Percentiles rank a stretch among this genome's conserved stretches.
These are phyloP conservation scores for Staphylotrichum longicolle DNA, from an alignment of 495 filamentous ascomycete species.

Conservation along the genomic window DNA sequence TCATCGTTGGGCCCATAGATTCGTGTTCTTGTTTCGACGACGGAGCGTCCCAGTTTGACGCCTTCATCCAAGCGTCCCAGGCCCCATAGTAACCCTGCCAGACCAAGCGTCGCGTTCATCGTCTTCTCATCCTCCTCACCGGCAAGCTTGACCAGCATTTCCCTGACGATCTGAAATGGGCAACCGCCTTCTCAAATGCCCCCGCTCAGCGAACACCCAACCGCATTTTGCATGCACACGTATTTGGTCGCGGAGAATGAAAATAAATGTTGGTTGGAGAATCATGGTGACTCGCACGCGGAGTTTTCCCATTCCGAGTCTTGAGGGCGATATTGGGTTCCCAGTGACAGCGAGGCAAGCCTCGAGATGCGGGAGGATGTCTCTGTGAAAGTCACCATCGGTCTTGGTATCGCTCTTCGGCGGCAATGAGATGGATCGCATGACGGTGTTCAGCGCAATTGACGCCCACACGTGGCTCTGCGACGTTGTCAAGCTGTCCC, in stretches of 20 bases:
- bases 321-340: no score
- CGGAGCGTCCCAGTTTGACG: not conserved
- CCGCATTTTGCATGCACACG: not conserved
- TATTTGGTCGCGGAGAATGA: not conserved
- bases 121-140: not conserved
- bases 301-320: no score
- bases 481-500: not conserved
- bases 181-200: not conserved
- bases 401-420: no score
- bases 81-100: not conserved
- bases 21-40: not conserved
- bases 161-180: not conserved
- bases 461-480: no score
- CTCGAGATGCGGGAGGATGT: no score
- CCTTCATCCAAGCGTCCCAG: not conserved
- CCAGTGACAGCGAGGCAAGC: no score
- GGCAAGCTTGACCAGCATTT: not conserved
- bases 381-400: no score
- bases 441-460: no score
- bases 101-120: not conserved
- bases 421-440: no score
- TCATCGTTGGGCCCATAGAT: not conserved
- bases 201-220: not conserved
- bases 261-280: not conserved
- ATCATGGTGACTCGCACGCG: not conserved